Evolutionary conservation across 176 grass and related monocot species (phyloP).

Genomic region (Triticum urartu): DNA sequence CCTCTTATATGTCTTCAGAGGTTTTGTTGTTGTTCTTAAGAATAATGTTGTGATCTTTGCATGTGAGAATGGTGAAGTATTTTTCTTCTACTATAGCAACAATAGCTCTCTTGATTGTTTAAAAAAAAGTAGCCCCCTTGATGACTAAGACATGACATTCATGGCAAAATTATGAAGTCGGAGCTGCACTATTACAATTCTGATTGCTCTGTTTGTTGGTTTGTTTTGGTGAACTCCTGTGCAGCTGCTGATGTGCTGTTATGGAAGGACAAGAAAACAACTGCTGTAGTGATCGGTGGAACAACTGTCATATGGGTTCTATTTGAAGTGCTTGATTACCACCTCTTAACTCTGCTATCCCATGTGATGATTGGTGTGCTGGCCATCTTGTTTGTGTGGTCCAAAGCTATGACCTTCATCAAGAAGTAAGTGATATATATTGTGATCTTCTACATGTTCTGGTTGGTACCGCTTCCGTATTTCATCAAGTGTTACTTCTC

Average conservation of each 20-base stretch:
- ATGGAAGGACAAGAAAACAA: constrained; percentile 94
- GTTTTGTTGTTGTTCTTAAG: neutral
- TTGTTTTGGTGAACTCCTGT: constrained; percentile 3
- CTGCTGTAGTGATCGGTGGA: constrained; percentile 56
- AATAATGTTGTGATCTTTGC: neutral
- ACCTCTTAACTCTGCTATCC: constrained; percentile 70
- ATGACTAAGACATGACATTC: neutral
- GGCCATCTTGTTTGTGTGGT: constrained; percentile 70
- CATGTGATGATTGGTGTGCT: constrained; percentile 64
- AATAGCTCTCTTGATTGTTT: neutral
- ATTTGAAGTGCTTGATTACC: constrained; percentile 84
- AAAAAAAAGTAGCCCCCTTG: no score
- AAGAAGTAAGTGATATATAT: constrained; percentile 48
- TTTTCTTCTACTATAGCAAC: neutral
- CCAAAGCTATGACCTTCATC: constrained; percentile 67
- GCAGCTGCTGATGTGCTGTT: constrained; percentile 89
- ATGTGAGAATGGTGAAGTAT: neutral
- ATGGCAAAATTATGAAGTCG: neutral
- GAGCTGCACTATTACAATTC: neutral
- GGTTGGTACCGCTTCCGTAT: neutral
- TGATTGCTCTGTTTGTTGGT: constrained; percentile 13
- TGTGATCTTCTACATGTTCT: neutral
- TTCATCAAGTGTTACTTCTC: constrained; percentile 2
- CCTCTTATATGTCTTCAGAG: neutral
- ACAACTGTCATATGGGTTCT: constrained; percentile 73